Conservation (phyloP, 805 yeast species). For the Monosporozyma yasuniensis region DNA sequence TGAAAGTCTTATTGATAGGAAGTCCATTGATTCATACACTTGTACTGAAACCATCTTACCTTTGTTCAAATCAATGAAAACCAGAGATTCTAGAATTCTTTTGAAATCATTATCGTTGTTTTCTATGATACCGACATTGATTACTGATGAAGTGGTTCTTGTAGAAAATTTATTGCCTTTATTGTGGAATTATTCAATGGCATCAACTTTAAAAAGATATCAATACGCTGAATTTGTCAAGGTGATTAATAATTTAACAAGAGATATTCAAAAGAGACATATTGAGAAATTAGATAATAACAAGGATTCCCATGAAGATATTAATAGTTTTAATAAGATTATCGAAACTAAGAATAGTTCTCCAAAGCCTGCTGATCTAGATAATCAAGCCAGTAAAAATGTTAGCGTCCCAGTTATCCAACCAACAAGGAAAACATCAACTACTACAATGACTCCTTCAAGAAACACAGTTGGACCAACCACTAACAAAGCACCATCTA, state of each 20-base stretch:
- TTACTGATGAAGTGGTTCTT: slow-evolving; percentile 40
- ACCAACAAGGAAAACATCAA: slow-evolving; percentile 14
- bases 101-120: slow-evolving; percentile 40
- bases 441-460: slow-evolving; percentile 4
- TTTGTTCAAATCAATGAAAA: slow-evolving; percentile 61
- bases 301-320: slow-evolving; percentile 6
- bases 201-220: slow-evolving; percentile 33
- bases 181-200: slow-evolving; percentile 41
- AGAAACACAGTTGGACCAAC: not conserved
- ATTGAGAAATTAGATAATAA: slow-evolving; percentile 27
- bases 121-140: slow-evolving; percentile 28
- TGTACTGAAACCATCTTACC: slow-evolving; percentile 78
- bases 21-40: slow-evolving; percentile 60
- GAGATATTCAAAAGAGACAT: slow-evolving; percentile 38
- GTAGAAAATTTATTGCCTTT: slow-evolving; percentile 49
- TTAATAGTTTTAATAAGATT: slow-evolving; percentile 21
- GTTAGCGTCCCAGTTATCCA: slow-evolving; percentile 20
- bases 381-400: slow-evolving; percentile 18
- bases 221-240: slow-evolving; percentile 36
- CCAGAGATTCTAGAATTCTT: slow-evolving; percentile 62
- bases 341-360: slow-evolving; percentile 10
- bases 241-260: slow-evolving; percentile 35
- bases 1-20: slow-evolving; percentile 44
- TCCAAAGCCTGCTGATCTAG: slow-evolving; percentile 15
- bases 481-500: not conserved